These are phyloP conservation scores for Aspergillus brunneoviolaceus DNA, from an alignment of 2,329 filamentous ascomycete species.

Conservation along the genomic window DNA sequence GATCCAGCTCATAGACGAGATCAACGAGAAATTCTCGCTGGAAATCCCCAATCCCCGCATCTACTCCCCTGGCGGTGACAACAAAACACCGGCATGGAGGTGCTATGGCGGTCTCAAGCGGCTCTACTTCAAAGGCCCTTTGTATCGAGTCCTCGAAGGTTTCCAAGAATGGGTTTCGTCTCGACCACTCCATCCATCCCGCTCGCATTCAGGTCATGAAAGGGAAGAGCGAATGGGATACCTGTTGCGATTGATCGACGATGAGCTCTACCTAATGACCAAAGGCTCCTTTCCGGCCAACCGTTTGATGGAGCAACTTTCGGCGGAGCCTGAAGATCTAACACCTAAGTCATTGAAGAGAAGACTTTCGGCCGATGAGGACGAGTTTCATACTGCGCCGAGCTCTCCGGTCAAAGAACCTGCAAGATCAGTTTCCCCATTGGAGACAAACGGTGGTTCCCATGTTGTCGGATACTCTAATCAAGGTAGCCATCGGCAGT, in stretches of 20 bases:
- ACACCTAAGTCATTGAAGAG: slow-evolving; percentile 11
- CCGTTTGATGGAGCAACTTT: background rate
- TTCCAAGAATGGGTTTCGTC: slow-evolving; percentile 35
- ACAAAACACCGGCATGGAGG: slow-evolving; percentile 22
- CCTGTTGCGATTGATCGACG: slow-evolving; percentile 30
- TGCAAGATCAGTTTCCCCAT: background rate
- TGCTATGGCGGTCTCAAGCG: slow-evolving; percentile 29
- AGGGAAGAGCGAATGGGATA: slow-evolving; percentile 28
- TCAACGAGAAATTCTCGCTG: slow-evolving; percentile 38
- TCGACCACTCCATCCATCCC: slow-evolving; percentile 1
- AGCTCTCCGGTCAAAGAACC: slow-evolving; percentile 28
- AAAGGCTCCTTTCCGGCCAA: slow-evolving; percentile 19
- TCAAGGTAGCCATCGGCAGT: background rate
- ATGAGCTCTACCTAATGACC: slow-evolving; percentile 33
- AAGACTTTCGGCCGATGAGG: slow-evolving; percentile 23
- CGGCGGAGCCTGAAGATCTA: slow-evolving; percentile 10
- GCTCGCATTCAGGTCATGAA: slow-evolving; percentile 11
- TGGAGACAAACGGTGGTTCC: background rate
- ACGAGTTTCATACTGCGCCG: slow-evolving; percentile 32
- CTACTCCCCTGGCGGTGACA: slow-evolving; percentile 20
- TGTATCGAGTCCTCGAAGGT: slow-evolving; percentile 26
- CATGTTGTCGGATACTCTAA: background rate
- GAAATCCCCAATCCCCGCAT: slow-evolving; percentile 30
- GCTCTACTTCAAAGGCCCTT: slow-evolving; percentile 30
- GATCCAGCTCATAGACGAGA: slow-evolving; percentile 27